Percentiles rank a stretch among this genome's conserved stretches.
Evolutionary conservation across 202 grass and related monocot species (phyloP).

Genomic region (Panicum hallii): DNA sequence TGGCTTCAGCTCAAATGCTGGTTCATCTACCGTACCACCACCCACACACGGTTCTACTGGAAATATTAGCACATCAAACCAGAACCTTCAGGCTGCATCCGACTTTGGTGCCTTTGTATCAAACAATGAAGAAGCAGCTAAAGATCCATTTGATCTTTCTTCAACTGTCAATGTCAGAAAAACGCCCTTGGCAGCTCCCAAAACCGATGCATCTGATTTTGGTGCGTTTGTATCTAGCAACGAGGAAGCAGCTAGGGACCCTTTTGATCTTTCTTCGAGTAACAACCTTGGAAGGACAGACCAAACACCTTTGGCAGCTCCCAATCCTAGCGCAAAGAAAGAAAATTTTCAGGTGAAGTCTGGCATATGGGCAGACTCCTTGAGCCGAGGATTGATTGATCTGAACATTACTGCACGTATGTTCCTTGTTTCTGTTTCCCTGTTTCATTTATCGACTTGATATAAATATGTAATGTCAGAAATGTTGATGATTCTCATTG

Average conservation of each 20-base stretch:
- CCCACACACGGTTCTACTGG: constrained; percentile 44
- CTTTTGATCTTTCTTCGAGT: constrained; percentile 56
- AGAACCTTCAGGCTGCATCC: constrained; percentile 58
- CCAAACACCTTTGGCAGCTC: constrained; percentile 40
- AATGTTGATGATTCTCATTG: constrained; percentile 41
- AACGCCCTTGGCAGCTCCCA: constrained; percentile 51
- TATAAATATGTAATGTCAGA: constrained; percentile 22
- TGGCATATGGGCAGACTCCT: constrained; percentile 96
- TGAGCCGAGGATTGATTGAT: constrained; percentile 96
- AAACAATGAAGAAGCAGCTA: constrained; percentile 42
- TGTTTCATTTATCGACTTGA: not conserved
- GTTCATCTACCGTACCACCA: constrained; percentile 45
- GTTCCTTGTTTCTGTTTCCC: constrained; percentile 33
- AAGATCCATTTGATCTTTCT: constrained; percentile 61
- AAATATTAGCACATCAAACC: constrained; percentile 47
- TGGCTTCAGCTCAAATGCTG: constrained; percentile 63
- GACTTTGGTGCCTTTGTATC: constrained; percentile 87
- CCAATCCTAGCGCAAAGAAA: constrained; percentile 55
- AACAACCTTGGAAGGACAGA: constrained; percentile 48
- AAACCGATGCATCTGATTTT: constrained; percentile 61
- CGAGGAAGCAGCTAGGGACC: constrained; percentile 53
- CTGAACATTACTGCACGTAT: constrained; percentile 95
- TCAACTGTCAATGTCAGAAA: constrained; percentile 51
- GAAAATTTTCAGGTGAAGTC: constrained; percentile 91
- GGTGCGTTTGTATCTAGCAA: constrained; percentile 79